A percentile compares a stretch with the other conserved stretches of the same genome.
Conservation (phyloP, 306 rosid genomes). For the Ammopiptanthus mongolicus region DNA sequence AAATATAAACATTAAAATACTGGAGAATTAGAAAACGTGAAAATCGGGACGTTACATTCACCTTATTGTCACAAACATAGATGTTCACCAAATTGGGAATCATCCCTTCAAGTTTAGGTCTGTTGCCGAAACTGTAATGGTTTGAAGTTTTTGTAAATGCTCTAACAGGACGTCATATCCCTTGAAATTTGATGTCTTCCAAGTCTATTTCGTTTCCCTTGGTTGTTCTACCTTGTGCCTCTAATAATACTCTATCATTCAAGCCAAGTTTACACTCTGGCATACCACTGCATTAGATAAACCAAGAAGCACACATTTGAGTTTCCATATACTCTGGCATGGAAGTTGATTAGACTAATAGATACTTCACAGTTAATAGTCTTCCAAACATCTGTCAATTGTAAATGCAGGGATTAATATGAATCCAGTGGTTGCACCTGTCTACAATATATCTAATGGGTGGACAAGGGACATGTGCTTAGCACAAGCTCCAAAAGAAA, state of each 20-base stretch:
- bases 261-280: slow-evolving; percentile 99
- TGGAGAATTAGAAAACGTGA: no score
- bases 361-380: slow-evolving; percentile 4
- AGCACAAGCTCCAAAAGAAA: slow-evolving; percentile 9
- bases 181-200: slow-evolving; percentile 98
- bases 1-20: no score
- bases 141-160: no score
- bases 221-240: slow-evolving; percentile 67
- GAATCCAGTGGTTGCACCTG: not conserved
- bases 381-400: not conserved
- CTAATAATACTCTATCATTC: slow-evolving; percentile 83
- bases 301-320: slow-evolving; percentile 14
- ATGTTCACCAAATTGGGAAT: no score
- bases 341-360: not conserved
- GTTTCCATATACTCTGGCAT: slow-evolving; percentile 14
- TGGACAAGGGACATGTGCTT: not conserved
- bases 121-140: no score
- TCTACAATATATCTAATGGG: not conserved
- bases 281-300: slow-evolving; percentile 80
- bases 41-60: no score
- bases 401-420: not conserved
- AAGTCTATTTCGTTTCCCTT: slow-evolving; percentile 96
- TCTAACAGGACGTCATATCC: no score
- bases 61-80: no score
- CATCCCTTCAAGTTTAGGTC: no score